Evolutionary conservation across 2,329 filamentous ascomycete species (phyloP), one percentile per base, ranked within the genome.

Genomic region (Penicillium freii): DNA sequence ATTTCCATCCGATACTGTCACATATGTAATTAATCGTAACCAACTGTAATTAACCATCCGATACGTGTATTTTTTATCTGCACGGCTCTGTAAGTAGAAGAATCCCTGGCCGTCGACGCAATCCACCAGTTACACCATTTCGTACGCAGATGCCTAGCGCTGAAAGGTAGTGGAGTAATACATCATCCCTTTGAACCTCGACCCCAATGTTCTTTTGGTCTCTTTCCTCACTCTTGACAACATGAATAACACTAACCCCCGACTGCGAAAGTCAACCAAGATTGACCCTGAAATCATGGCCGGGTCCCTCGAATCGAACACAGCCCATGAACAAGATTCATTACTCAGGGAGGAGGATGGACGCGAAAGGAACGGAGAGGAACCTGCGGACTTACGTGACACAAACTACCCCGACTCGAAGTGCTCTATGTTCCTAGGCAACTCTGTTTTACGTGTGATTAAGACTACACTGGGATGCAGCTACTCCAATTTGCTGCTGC

Each of bases 401-500:
- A 48, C 38, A 29, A 42, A 23, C 29, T 15, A n/a, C 23, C 34
- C 29, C 27, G 10, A 23, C 11, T 11, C 11, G 23, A 51, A 38
- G 6, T 36, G 21, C 36, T 17, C 8, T 36, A 34, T 55, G 25
- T 44, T 45, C 42, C 83, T 84, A 64, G 84, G 86, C n/a, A 90
- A 39, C 34, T 47, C 42, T 23, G 42, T 47, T 19, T 19, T 54
- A 21, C 23, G 39, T 25, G 51, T 57, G n/a, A 3, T 60, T 4
- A 58, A 49, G 44, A 40, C 19, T 15, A 48, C 89, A 0, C 68
- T 92, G 6, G 83, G 92, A 64, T 85, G 82, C 64, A 91, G 89
- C 3, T 93, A 88, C 83, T 87, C 93, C 76, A 95, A 95, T 69
- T 70, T 93, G 29, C 76, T 95, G 19, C 78, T 94, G 19, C 56